Evolutionary conservation across 352 stramenopile species (phyloP), one percentile per base, ranked within the genome.

Genomic region (Pythium phragmitis): DNA sequence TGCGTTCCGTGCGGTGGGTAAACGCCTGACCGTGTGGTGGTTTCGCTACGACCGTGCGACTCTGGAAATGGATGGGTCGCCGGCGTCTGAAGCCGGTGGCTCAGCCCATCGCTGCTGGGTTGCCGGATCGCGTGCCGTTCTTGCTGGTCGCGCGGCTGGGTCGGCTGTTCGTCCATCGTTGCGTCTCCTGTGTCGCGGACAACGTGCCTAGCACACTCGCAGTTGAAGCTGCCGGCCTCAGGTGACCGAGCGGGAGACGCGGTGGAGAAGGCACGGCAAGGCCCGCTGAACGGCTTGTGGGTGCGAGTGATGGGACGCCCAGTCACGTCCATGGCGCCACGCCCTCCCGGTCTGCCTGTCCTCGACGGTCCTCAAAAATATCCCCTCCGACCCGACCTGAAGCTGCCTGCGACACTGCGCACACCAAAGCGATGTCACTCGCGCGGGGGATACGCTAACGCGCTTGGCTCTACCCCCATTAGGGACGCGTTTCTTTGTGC

Each of bases 401-500:
- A 19, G 8, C 34, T 11, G 50, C 34, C 41, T 68, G 61, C 48
- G 61, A 68, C 61, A 68, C 52, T 63, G 61, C 61, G 47, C 8
- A 54, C 21, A 55, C 39, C 16, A 21, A 19, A 19, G 23, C 11
- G 16, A 58, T 39, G 61, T 42, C 61, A 68, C 61, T 68, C 55
- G 11, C 36, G 16, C 46, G 61, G 51, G 61, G 61, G 53, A 52
- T 59, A 47, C 48, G 9, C 21, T 9, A 12, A 11, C 21, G 46
- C 30, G 51, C 60, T 67, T 67, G 52, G 60, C 60, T 67, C 49
- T 42, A 51, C 42, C 21, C 34, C 60, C 60, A 51, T 21, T 39
- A 16, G 4, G 2, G n/a, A 19, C 39, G 45, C 61, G 46, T 68
- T 58, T 68, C 61, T 68, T 68, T 68, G 61, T 63, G 26, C 26